Percentiles rank a stretch among this genome's conserved stretches.
These are phyloP conservation scores for Pharnaceum exiguum DNA, from an alignment of 148 eudicot species.

Conservation along the genomic window DNA sequence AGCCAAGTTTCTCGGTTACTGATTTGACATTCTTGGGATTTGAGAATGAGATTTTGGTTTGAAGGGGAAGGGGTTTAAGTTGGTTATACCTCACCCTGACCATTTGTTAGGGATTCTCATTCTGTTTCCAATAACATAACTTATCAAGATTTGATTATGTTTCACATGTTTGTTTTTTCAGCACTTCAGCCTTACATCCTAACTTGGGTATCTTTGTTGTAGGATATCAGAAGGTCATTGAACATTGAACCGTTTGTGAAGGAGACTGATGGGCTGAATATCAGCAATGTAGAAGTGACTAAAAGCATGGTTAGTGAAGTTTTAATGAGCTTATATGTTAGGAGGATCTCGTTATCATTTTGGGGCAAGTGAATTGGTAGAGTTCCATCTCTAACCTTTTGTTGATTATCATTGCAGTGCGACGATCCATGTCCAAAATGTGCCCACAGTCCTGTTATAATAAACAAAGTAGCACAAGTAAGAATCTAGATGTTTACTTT, in stretches of 20 bases:
- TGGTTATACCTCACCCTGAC: no score
- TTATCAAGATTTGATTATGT: no score
- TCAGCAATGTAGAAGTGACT: slow-evolving; percentile 32
- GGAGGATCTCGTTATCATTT: background rate
- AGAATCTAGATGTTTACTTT: background rate
- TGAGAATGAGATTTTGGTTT: no score
- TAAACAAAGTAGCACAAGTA: slow-evolving; percentile 38
- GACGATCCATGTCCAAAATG: slow-evolving; percentile 40
- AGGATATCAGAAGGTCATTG: slow-evolving; percentile 35
- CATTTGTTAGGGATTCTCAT: no score
- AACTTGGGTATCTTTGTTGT: background rate
- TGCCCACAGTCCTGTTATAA: slow-evolving; percentile 40
- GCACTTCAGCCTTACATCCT: background rate
- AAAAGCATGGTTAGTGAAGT: slow-evolving; percentile 27
- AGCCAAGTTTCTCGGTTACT: no score
- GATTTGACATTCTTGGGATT: no score
- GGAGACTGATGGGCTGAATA: slow-evolving; percentile 25
- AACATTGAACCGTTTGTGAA: slow-evolving; percentile 38
- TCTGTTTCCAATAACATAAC: no score
- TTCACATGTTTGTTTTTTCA: background rate
- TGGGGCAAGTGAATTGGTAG: background rate
- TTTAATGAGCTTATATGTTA: background rate
- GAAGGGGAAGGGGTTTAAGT: no score
- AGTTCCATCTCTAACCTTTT: background rate
- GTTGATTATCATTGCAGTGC: slow-evolving; percentile 19